Percentiles rank a stretch among this genome's conserved stretches.
phyloP scores from a whole-genome alignment of 2,329 filamentous ascomycete species.

The Aspergillus sp. region DNA sequence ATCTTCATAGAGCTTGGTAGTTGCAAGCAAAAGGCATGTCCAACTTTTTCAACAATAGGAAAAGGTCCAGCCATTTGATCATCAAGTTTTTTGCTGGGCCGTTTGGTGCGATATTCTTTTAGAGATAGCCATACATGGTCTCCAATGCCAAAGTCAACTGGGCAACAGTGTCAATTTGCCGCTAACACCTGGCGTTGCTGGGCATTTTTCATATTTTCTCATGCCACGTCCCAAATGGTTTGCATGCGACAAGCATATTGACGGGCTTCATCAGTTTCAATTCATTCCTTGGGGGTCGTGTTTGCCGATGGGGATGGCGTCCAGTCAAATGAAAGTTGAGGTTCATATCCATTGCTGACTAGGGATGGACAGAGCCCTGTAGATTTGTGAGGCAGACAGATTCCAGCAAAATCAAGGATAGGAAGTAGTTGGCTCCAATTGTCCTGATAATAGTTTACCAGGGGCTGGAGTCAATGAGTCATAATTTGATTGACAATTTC shows the following conservation, averaged over 20 bases:
- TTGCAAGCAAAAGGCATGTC: background rate
- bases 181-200: background rate
- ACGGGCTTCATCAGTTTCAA: background rate
- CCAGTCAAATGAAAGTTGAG: background rate
- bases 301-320: background rate
- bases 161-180: background rate
- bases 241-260: background rate
- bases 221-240: background rate
- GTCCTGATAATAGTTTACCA: background rate
- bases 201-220: background rate
- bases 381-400: background rate
- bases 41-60: background rate
- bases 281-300: background rate
- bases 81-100: background rate
- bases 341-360: background rate
- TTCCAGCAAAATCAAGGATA: background rate
- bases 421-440: background rate
- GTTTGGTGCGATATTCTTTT: background rate
- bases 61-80: background rate
- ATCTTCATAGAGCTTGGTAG: background rate
- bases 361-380: background rate
- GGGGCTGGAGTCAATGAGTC: background rate
- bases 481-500: background rate
- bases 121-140: background rate
- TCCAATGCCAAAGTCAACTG: background rate